Base-by-base conservation (phyloP, 2,329 filamentous ascomycete genomes). In the Trichoderma asperellum region DNA sequence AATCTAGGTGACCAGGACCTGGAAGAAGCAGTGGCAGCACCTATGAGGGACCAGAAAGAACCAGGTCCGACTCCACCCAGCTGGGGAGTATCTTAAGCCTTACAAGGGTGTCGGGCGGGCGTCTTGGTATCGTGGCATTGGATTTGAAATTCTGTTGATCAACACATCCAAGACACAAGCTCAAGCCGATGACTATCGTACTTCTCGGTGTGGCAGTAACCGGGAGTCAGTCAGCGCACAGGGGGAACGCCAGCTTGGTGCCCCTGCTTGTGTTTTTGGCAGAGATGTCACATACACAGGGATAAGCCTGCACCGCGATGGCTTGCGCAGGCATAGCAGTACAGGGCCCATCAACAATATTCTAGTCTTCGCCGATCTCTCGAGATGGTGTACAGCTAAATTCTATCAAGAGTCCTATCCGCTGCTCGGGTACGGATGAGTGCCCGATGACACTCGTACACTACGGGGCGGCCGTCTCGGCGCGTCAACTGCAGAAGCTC, bases 31-130 rank as follows among this genome's bases (percentile, higher is more conserved):
- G 32, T 29, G 35, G 35, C 29, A 63, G 21, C 18, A 16, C 40
- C 27, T 32, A 27, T n/a, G 52, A 29, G 52, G 18, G 52, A 56
- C 16, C 35, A 43, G n/a, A 49, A 61, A 65, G 16, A 27, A 27
- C 10, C 12, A 65, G 14, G 24, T 27, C 27, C 5, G 35, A 21
- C 35, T 57, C 62, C 52, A 27, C 62, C 35, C 24, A n/a, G 52
- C n/a, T 47, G 27, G 18, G 32, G 27, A 29, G 24, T 40, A 10
- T 47, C 5, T 65, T 65, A 49, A 49, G 27, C n/a, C 57, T 65
- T 57, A 35, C 62, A 65, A 65, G 62, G 62, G 62, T 65, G 57
- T 65, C 62, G 62, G 62, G 47, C 27, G 34, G 49, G 61, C 61
- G 34, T 40, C 34, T 64, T 40, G 47, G 35, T 65, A 56, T 65